Evolutionary conservation across 192 early-diverging fungal genomes (phyloP), one percentile per base, ranked within the genome.

Genomic region (Podila verticillata): DNA sequence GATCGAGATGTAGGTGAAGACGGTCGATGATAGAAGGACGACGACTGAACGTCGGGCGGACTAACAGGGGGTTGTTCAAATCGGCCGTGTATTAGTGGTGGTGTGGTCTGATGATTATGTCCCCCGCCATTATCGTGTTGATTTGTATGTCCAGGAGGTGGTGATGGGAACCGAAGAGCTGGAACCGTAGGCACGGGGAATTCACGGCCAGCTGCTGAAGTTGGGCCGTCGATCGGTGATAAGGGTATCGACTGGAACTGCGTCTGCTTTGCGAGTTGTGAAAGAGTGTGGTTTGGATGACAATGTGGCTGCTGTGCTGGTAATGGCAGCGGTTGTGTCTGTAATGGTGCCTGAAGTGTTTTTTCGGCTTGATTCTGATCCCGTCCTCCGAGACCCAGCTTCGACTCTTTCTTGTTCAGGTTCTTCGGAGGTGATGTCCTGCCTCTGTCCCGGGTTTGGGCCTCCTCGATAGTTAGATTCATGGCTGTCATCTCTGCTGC

Each of bases 191-290:
- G 24, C 12, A 54, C 22, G 10, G 69, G 66, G 5, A 72, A 39
- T 13, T 80, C 77, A 7, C 60, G 65, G 3, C 19, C 48, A 20
- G 59, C 65, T 17, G 39, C 36, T 32, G 70, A 26, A 1, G 74
- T 13, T 26, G 51, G 58, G 0, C 28, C 30, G 58, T 80, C 77
- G 57, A 80, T 68, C 2, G 77, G 77, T 9, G 77, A 80, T 15
- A 80, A 48, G 36, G 77, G 77, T 80, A 80, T 80, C 30, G 77
- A 80, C 57, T 80, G 77, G 28, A 80, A 80, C 28, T 72, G 77
- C 0, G 70, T 80, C 30, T 80, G 77, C 28, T 70, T 57, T 7
- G 77, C 35, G n/a, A 72, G 22, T 36, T 70, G 63, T 10, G 75
- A 71, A 3, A 26, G 31, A n/a, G 74, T 69, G 48, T 68, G 61